These are phyloP conservation scores for Batkoa obscura DNA, from an alignment of 371 early-diverging fungal species.

Conservation along the genomic window DNA sequence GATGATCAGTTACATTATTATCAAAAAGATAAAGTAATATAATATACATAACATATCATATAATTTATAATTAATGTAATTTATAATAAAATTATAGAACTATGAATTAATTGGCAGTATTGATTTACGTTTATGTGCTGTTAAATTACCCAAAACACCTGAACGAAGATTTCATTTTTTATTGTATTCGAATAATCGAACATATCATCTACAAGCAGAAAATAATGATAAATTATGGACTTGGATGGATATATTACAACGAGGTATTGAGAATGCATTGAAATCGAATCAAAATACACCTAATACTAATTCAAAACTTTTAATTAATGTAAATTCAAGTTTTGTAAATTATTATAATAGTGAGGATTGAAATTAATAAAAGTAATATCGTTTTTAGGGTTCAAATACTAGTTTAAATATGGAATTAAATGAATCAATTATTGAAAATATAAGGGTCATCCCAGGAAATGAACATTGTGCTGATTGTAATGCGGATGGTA, in stretches of 20 bases:
- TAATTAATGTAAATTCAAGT: not conserved
- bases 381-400: not conserved
- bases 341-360: not conserved
- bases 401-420: not conserved
- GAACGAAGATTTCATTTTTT: not conserved
- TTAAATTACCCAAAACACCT: constrained; percentile 41
- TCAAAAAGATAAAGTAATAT: constrained; percentile 23
- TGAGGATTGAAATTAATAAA: not conserved
- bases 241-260: constrained; percentile 58
- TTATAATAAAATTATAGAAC: not conserved
- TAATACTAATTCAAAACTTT: not conserved
- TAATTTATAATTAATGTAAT: not conserved
- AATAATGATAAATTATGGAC: constrained; percentile 48
- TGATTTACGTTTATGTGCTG: constrained; percentile 57
- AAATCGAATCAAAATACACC: not conserved
- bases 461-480: constrained; percentile 59
- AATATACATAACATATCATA: not conserved
- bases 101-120: constrained; percentile 12
- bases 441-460: constrained; percentile 15
- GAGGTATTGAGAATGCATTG: constrained; percentile 38
- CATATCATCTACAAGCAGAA: constrained; percentile 66
- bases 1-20: constrained; percentile 35
- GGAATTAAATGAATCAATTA: not conserved
- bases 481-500: constrained; percentile 42
- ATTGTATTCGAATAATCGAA: constrained; percentile 11